Evolutionary conservation across 2,329 filamentous ascomycete genomes (phyloP).

Genomic region (Pseudogymnoascus sp.): DNA sequence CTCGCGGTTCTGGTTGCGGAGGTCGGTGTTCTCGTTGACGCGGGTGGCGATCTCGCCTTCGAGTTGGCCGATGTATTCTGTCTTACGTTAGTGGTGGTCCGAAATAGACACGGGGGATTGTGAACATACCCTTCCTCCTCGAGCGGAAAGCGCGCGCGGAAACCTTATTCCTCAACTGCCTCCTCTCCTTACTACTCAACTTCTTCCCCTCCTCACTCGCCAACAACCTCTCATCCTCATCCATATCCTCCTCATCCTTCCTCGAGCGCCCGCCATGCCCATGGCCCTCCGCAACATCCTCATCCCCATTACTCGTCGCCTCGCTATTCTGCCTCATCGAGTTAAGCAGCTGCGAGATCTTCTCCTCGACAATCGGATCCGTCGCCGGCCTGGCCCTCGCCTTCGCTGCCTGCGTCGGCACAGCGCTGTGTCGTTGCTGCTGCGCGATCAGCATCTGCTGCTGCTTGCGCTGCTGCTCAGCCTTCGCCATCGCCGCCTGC

Average conservation of each 20-base stretch:
- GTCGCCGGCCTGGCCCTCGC: constrained; percentile 37
- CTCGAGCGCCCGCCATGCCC: constrained; percentile 60
- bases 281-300: constrained; percentile 41
- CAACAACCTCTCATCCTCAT: constrained; percentile 87
- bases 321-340: constrained; percentile 72
- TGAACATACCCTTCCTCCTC: constrained; percentile 81
- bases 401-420: constrained; percentile 50
- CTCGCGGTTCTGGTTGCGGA: constrained; percentile 73
- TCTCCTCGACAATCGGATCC: constrained; percentile 78
- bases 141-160: constrained; percentile 96
- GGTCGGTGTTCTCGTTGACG: constrained; percentile 73
- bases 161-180: constrained; percentile 97
- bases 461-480: constrained; percentile 62
- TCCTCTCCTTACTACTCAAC: constrained; percentile 93
- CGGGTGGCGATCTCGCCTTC: constrained; percentile 83
- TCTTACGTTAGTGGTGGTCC: constrained; percentile 42
- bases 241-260: constrained; percentile 98
- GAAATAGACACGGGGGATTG: not conserved
- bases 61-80: constrained; percentile 95
- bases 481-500: constrained; percentile 71
- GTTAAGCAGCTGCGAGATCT: constrained; percentile 86
- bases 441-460: constrained; percentile 57
- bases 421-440: constrained; percentile 47
- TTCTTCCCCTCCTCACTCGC: constrained; percentile 99
- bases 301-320: constrained; percentile 40